Conservation (phyloP, 179 eudicot species). For the Carnegiea gigantea region DNA sequence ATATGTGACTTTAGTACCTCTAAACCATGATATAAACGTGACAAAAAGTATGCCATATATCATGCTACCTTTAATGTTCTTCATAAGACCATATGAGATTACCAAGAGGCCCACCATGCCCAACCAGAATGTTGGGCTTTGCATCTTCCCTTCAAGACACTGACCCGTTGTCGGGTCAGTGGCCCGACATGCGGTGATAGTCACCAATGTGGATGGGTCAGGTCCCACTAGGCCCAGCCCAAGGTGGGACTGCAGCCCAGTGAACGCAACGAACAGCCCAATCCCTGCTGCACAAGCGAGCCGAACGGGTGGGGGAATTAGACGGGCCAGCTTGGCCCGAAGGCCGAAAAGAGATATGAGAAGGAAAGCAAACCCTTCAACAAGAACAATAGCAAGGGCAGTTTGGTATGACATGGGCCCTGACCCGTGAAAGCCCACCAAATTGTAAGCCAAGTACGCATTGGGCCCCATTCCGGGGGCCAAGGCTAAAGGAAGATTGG, state of each 20-base stretch:
- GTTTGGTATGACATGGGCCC: conserved; percentile 63
- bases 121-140: conserved; percentile 67
- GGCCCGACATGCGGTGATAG: conserved; percentile 44
- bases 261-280: conserved; percentile 68
- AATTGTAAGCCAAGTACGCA: conserved; percentile 57
- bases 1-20: conserved; percentile 26
- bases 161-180: conserved; percentile 42
- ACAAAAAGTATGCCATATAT: conserved; percentile 33
- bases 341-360: conserved; percentile 49
- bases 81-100: conserved; percentile 50
- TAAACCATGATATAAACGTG: conserved; percentile 33
- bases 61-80: conserved; percentile 59
- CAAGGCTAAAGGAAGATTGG: conserved; percentile 55
- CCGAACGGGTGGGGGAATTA: conserved; percentile 53
- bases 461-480: conserved; percentile 64
- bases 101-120: conserved; percentile 55
- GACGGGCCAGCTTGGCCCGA: conserved; percentile 55
- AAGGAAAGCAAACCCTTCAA: conserved; percentile 54
- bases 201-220: conserved; percentile 44
- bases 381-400: conserved; percentile 40
- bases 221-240: conserved; percentile 74
- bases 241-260: conserved; percentile 57
- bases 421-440: conserved; percentile 67
- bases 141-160: conserved; percentile 42
- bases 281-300: conserved; percentile 59